phyloP scores from a whole-genome alignment of 495 filamentous ascomycete genomes.

The Podospora sp. region DNA sequence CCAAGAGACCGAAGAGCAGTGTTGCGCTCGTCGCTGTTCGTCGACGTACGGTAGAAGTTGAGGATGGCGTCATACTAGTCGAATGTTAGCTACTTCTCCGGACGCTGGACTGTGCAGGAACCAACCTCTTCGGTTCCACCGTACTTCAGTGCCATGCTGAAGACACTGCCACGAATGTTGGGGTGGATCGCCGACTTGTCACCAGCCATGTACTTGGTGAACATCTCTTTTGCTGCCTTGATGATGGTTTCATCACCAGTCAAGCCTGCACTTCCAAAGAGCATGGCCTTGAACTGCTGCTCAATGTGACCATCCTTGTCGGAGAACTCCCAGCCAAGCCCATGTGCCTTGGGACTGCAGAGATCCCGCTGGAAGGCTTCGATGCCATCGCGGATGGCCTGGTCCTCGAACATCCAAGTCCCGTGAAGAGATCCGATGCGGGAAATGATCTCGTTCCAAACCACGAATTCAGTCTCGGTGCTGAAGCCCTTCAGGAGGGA shows the following conservation, averaged over 20 bases:
- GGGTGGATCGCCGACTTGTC: constrained; percentile 71
- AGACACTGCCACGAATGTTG: constrained; percentile 70
- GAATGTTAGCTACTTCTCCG: constrained; percentile 8
- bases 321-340: constrained; percentile 85
- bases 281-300: constrained; percentile 79
- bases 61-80: constrained; percentile 73
- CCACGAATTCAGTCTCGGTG: constrained; percentile 83
- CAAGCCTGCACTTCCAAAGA: constrained; percentile 67
- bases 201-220: constrained; percentile 67
- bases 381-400: constrained; percentile 70
- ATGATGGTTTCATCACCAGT: constrained; percentile 65
- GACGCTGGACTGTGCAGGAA: constrained; percentile 14
- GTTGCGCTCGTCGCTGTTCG: constrained; percentile 90
- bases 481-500: constrained; percentile 83
- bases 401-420: constrained; percentile 88
- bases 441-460: constrained; percentile 88
- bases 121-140: constrained; percentile 73
- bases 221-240: constrained; percentile 70
- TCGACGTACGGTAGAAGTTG: constrained; percentile 81
- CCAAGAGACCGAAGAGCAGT: constrained; percentile 89
- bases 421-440: constrained; percentile 73
- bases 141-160: constrained; percentile 70
- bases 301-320: constrained; percentile 82
- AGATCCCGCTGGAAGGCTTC: constrained; percentile 79
- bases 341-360: constrained; percentile 73